Evolutionary conservation across 768 basidiomycete species (phyloP).

Genomic region (Rhodotorula paludigena): DNA sequence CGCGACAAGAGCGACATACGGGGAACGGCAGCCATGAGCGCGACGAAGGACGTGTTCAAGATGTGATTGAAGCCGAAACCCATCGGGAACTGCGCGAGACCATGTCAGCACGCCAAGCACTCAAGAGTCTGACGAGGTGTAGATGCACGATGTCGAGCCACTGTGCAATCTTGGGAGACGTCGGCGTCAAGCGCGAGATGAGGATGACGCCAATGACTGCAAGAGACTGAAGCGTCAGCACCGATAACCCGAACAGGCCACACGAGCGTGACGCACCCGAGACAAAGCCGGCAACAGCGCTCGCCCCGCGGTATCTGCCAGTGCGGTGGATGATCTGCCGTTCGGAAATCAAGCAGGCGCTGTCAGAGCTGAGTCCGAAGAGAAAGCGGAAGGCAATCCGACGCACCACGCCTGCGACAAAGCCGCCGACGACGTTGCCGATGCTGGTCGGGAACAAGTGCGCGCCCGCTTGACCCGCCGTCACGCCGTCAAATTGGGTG

Average conservation of each 20-base stretch:
- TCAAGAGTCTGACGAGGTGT: background rate
- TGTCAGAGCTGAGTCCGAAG: no score
- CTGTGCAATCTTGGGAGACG: background rate
- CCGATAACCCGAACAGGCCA: no score
- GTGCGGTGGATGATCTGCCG: slow-evolving; percentile 6
- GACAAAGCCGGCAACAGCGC: background rate
- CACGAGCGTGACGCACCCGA: background rate
- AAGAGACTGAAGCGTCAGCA: background rate
- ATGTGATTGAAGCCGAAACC: slow-evolving; percentile 14
- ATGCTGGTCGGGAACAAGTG: slow-evolving; percentile 5
- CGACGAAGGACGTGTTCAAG: slow-evolving; percentile 12
- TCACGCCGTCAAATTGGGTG: background rate
- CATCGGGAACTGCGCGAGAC: background rate
- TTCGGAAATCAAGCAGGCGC: no score
- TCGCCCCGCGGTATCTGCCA: slow-evolving; percentile 4
- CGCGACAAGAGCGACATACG: background rate
- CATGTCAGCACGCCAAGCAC: background rate
- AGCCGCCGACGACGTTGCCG: slow-evolving; percentile 1
- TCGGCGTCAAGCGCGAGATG: background rate
- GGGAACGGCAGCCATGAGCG: background rate
- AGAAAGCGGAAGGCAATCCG: no score
- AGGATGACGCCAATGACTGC: background rate
- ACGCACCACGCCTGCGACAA: background rate
- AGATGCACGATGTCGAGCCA: slow-evolving; percentile 6
- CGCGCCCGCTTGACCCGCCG: slow-evolving; percentile 7